Evolutionary conservation across 495 filamentous ascomycete species (phyloP).

Genomic region (Podospora didyma): DNA sequence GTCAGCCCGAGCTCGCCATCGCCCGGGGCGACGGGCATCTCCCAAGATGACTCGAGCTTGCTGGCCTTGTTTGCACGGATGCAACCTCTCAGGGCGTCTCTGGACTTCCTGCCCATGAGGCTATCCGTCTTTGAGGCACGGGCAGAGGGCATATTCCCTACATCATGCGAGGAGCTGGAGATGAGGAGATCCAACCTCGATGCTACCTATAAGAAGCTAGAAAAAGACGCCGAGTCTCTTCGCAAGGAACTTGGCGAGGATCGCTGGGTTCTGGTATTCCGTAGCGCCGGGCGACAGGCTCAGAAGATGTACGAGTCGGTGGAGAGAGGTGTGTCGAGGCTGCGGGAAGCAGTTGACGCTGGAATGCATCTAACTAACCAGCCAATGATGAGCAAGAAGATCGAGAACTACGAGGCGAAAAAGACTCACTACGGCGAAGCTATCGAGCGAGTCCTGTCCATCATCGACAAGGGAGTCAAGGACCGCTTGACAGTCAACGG

Average conservation of each 20-base stretch:
- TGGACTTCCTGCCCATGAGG: constrained; percentile 97
- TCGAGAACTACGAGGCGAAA: constrained; percentile 93
- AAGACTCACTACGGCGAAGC: constrained; percentile 93
- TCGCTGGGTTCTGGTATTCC: constrained; percentile 90
- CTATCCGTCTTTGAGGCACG: constrained; percentile 77
- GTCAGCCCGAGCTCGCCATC: constrained; percentile 55
- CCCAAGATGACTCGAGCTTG: constrained; percentile 74
- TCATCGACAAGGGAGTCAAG: constrained; percentile 89
- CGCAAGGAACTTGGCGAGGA: constrained; percentile 89
- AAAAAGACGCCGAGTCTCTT: constrained; percentile 81
- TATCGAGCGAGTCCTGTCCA: constrained; percentile 81
- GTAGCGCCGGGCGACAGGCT: constrained; percentile 86
- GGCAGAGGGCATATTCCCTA: constrained; percentile 74
- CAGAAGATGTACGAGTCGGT: constrained; percentile 94
- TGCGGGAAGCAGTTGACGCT: constrained; percentile 74
- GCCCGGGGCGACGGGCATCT: constrained; percentile 51
- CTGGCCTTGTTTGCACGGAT: constrained; percentile 88
- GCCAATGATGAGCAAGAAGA: constrained; percentile 64
- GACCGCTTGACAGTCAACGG: constrained; percentile 92
- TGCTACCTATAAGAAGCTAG: constrained; percentile 72
- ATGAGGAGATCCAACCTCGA: constrained; percentile 66
- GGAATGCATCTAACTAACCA: constrained; percentile 67
- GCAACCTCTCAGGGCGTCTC: constrained; percentile 86
- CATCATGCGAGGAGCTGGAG: constrained; percentile 84
- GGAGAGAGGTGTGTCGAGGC: constrained; percentile 73